Evolutionary conservation across 2,329 filamentous ascomycete species (phyloP).

Genomic region (Exserohilum turcica): DNA sequence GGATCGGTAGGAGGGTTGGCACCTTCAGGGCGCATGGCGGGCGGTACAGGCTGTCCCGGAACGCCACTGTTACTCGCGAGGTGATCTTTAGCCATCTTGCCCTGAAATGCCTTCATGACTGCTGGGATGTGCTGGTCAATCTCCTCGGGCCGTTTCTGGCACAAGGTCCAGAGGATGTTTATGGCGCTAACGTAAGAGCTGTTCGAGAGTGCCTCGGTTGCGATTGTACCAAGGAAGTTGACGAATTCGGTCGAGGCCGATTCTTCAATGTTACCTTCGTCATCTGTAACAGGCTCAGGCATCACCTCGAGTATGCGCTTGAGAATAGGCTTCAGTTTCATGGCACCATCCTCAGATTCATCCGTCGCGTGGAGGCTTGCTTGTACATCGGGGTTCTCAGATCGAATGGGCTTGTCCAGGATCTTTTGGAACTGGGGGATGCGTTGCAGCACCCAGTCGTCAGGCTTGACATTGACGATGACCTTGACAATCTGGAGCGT

Average conservation of each 20-base stretch:
- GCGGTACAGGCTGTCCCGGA: conserved; percentile 38
- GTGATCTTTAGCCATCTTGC: conserved; percentile 91
- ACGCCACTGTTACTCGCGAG: conserved; percentile 66
- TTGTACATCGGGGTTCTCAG: conserved; percentile 89
- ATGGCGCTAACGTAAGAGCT: conserved; percentile 85
- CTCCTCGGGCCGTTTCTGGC: conserved; percentile 79
- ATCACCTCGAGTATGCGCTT: conserved; percentile 86
- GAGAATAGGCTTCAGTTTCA: conserved; percentile 70
- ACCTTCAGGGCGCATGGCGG: conserved; percentile 58
- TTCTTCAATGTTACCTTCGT: conserved; percentile 78
- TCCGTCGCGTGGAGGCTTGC: conserved; percentile 83
- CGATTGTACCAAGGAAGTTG: conserved; percentile 79
- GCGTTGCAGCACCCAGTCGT: conserved; percentile 87
- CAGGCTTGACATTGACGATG: conserved; percentile 81
- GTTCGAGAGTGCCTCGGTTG: conserved; percentile 83
- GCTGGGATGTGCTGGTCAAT: conserved; percentile 87
- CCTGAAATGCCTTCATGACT: conserved; percentile 91
- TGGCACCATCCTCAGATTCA: conserved; percentile 67
- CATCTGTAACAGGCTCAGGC: conserved; percentile 80
- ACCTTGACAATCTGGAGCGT: conserved; percentile 90
- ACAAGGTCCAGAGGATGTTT: conserved; percentile 91
- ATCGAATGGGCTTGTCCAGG: conserved; percentile 85
- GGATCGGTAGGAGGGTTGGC: conserved; percentile 67
- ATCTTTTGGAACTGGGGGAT: conserved; percentile 81
- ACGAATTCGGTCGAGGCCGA: conserved; percentile 84